These are phyloP conservation scores for Geranium rotundifolium DNA, from an alignment of 345 rosid genomes.

Conservation along the genomic window DNA sequence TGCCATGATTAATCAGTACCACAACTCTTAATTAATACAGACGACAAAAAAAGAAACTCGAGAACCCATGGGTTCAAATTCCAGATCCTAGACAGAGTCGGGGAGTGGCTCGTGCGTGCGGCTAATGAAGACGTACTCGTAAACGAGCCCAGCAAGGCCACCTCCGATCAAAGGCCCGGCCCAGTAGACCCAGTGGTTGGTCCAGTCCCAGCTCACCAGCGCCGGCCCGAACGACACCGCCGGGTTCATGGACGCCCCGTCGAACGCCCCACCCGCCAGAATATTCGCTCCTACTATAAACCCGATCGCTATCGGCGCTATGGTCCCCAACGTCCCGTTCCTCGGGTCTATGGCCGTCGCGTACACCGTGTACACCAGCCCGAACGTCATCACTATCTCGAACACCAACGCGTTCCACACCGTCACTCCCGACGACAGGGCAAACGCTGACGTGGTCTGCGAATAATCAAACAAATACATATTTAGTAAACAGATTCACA, in stretches of 20 bases:
- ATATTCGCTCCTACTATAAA: constrained; percentile 10
- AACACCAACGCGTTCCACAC: constrained; percentile 14
- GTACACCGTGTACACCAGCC: too few species aligned
- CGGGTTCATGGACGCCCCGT: constrained; percentile 5
- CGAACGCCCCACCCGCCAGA: constrained; percentile 12
- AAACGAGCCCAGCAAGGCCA: constrained; percentile 11
- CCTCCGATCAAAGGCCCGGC: constrained; percentile 10
- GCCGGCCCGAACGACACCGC: constrained; percentile 3
- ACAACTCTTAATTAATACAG: too few species aligned
- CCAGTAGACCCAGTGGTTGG: constrained; percentile 13
- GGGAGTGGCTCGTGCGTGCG: constrained; percentile 9
- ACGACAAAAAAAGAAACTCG: too few species aligned
- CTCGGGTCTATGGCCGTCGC: too few species aligned
- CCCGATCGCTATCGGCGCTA: too few species aligned
- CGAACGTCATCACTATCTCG: constrained; percentile 13
- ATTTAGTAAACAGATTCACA: too few species aligned
- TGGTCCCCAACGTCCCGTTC: too few species aligned
- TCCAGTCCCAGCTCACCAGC: constrained; percentile 10
- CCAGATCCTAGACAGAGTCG: background rate
- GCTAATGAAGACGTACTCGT: constrained; percentile 7
- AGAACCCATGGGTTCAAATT: too few species aligned
- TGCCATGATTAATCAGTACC: too few species aligned
- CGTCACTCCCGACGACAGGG: constrained; percentile 6
- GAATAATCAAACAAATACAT: too few species aligned
- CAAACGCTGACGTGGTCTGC: constrained; percentile 10